Evolutionary conservation across 139 green algal species (phyloP), one percentile per base, ranked within the genome.

Genomic region (Volvox africanus): DNA sequence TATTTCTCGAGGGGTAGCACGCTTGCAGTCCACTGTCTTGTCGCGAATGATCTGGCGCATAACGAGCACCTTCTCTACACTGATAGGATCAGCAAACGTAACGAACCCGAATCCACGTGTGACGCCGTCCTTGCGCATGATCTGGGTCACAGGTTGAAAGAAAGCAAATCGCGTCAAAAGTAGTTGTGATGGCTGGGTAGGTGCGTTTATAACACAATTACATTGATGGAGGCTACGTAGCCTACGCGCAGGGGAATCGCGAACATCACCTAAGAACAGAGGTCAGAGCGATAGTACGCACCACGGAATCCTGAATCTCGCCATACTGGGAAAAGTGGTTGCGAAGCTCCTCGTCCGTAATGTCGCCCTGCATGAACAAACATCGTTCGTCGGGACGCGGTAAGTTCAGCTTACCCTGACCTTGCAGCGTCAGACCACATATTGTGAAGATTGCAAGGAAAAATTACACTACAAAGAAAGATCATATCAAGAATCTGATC

Each of bases 81-180:
- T 91, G 68, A 97, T 93, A 76, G 97, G 95, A 80, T 98, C 95
- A 3, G 95, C 92, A 78, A 95, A 98, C 3, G 96, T 98, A n/a
- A 98, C 95, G 93, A 98, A 98, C 77, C 97, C 96, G 95, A 97
- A 98, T 84, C 96, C 96, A 19, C 96, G 92, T 11, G 94, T 96
- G 30, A 90, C 80, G 80, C 96, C 96, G 55, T 98, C 94, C 75
- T 97, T 96, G 67, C 95, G 92, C 75, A 98, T 90, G 28, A 98
- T 93, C 92, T 97, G 94, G 32, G 71, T 79, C 71, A 79, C 14
- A 73, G 24, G 5, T 73, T 24, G 2, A 73, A 16, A 2, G 21
- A 73, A 73, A 16, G 65, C 24, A 12, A 28, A 73, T 28, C 2
- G 11, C 65, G 21, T 73, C 21, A 5, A 28, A 73, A 30, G 11